Percentiles rank a stretch among this genome's conserved stretches.
phyloP scores from a whole-genome alignment of 331 rosid species.

The Ulmus americana region DNA sequence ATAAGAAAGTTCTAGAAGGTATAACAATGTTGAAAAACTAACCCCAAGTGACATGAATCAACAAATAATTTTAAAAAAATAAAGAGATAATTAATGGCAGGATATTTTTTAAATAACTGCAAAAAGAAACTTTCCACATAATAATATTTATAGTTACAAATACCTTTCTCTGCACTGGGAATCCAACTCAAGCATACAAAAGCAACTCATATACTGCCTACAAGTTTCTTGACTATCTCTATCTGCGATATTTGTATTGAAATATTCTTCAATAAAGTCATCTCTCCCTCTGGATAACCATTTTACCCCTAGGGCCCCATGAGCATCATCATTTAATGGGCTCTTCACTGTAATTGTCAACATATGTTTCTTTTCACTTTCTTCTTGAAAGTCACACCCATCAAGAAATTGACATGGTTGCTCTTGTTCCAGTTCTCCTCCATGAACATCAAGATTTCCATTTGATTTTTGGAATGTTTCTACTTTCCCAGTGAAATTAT shows the following conservation, averaged over 20 bases:
- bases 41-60: background rate
- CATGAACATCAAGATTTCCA: conserved; percentile 30
- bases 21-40: background rate
- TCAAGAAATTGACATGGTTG: conserved; percentile 21
- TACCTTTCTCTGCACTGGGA: conserved; percentile 54
- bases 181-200: conserved; percentile 51
- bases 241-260: conserved; percentile 59
- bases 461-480: conserved; percentile 24
- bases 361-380: conserved; percentile 18
- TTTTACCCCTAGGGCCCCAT: conserved; percentile 21
- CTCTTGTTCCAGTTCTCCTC: conserved; percentile 23
- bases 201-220: conserved; percentile 46
- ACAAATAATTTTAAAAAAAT: background rate
- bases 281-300: conserved; percentile 27
- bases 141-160: background rate
- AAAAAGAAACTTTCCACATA: background rate
- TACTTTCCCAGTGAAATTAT: conserved; percentile 23
- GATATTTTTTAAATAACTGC: background rate
- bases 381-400: conserved; percentile 12
- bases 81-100: background rate
- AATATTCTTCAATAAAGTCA: conserved; percentile 49
- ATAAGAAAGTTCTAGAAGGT: background rate
- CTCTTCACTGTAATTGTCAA: conserved; percentile 24
- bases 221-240: conserved; percentile 54
- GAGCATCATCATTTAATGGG: conserved; percentile 26